Conservation (phyloP, 345 rosid genomes). For the Reutealis trisperma region DNA sequence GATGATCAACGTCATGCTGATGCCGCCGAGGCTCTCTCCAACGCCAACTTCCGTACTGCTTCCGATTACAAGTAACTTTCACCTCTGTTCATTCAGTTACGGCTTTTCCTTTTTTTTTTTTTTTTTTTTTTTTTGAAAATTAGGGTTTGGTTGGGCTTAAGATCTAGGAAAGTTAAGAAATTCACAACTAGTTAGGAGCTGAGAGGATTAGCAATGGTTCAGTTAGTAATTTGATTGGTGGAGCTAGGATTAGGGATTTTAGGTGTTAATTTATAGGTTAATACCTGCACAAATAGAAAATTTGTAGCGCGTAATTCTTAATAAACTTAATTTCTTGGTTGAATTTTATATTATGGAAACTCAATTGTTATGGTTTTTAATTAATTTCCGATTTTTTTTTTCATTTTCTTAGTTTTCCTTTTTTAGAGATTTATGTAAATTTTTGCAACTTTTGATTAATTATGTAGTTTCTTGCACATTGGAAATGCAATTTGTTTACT, state of each 20-base stretch:
- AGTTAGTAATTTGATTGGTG: background rate
- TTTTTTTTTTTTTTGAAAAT: no score
- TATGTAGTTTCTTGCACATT: background rate
- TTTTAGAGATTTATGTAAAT: background rate
- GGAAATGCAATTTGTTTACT: background rate
- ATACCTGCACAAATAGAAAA: background rate
- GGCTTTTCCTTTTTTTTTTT: background rate
- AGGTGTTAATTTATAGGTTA: background rate
- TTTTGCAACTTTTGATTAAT: background rate
- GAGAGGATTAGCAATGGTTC: background rate
- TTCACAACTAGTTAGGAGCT: background rate
- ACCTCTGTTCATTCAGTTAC: background rate
- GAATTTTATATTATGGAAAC: background rate
- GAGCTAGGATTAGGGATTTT: background rate
- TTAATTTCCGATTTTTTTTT: background rate
- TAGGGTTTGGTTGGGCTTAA: no score
- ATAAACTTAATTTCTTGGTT: background rate
- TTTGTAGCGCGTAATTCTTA: background rate
- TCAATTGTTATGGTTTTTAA: background rate
- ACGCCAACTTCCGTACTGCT: constrained; percentile 65
- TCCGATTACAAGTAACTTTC: constrained; percentile 70
- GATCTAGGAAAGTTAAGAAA: background rate
- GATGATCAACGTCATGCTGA: constrained; percentile 99
- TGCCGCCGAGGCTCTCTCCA: constrained; percentile 85
- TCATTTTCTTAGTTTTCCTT: background rate